A percentile compares a stretch with the other conserved stretches of the same genome.
Evolutionary conservation across 2,329 filamentous ascomycete species (phyloP).

Genomic region (Penicillium fuscoglaucum): DNA sequence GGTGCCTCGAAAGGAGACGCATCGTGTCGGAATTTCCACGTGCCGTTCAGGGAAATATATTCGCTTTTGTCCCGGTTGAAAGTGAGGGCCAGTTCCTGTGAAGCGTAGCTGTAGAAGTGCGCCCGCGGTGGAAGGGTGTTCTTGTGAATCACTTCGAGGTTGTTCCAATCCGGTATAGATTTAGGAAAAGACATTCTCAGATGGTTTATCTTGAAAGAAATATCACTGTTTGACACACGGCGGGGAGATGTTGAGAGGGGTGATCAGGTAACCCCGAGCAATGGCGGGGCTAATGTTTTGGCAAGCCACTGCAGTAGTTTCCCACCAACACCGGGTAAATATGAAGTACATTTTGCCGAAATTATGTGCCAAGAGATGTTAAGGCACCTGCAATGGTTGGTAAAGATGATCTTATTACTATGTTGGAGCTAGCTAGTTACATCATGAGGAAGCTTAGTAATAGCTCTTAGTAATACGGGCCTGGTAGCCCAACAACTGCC

Average conservation of each 20-base stretch:
- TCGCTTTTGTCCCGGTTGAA: slow-evolving; percentile 23
- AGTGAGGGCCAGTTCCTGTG: slow-evolving; percentile 51
- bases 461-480: too few species aligned
- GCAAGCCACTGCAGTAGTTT: neutral
- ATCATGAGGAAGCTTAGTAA: too few species aligned
- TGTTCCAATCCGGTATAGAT: slow-evolving; percentile 59
- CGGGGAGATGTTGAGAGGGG: neutral
- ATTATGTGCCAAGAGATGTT: neutral
- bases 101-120: slow-evolving; percentile 57
- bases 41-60: slow-evolving; percentile 18
- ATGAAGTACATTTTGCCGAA: neutral
- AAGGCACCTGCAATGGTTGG: too few species aligned
- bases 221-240: neutral
- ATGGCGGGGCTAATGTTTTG: neutral
- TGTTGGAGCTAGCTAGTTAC: too few species aligned
- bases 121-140: slow-evolving; percentile 60
- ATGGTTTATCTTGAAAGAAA: neutral
- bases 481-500: too few species aligned
- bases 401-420: too few species aligned
- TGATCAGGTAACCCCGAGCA: neutral
- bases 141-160: slow-evolving; percentile 59
- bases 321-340: neutral
- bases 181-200: slow-evolving; percentile 15
- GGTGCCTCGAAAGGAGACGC: slow-evolving; percentile 18
- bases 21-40: slow-evolving; percentile 22